Percentiles rank a stretch among this genome's conserved stretches.
phyloP scores from a whole-genome alignment of 2,329 filamentous ascomycete species.

The Basipetospora sp. region DNA sequence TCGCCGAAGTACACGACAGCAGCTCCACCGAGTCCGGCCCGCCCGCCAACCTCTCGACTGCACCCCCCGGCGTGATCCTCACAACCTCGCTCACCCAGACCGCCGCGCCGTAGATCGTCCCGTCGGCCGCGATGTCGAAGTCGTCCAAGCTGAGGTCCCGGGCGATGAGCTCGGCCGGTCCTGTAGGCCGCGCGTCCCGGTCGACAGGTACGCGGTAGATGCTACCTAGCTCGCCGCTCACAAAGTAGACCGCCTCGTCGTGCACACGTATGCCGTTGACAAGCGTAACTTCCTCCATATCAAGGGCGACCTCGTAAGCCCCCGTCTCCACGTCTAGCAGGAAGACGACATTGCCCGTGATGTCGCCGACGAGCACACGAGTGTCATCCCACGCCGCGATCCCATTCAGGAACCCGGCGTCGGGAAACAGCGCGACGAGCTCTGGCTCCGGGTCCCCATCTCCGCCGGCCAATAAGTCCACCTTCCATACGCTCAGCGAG shows the following conservation, averaged over 20 bases:
- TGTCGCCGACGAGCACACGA: conserved; percentile 5
- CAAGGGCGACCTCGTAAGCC: conserved; percentile 2
- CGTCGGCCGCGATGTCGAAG: conserved; percentile 5
- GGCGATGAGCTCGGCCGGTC: conserved; percentile 1
- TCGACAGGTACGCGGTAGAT: conserved; percentile 5
- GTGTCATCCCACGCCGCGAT: conserved; percentile 5
- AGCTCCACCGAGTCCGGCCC: background rate
- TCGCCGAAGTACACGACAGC: conserved; percentile 1
- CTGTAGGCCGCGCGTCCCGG: background rate
- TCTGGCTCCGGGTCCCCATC: background rate
- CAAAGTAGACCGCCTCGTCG: conserved; percentile 1
- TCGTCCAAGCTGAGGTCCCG: conserved; percentile 2
- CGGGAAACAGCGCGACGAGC: conserved; percentile 2
- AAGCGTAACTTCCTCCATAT: background rate
- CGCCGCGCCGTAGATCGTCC: conserved; percentile 4
- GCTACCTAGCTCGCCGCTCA: background rate
- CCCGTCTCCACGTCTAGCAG: conserved; percentile 4
- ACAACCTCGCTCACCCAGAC: background rate
- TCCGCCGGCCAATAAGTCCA: conserved; percentile 1
- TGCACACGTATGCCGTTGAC: conserved; percentile 5
- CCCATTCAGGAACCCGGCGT: conserved; percentile 5
- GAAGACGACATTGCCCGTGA: background rate
- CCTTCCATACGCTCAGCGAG: conserved; percentile 4
- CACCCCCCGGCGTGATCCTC: conserved; percentile 1
- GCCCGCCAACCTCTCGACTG: background rate